phyloP scores from a whole-genome alignment of 768 basidiomycete species.

The Lepiota brunneoincarnata region DNA sequence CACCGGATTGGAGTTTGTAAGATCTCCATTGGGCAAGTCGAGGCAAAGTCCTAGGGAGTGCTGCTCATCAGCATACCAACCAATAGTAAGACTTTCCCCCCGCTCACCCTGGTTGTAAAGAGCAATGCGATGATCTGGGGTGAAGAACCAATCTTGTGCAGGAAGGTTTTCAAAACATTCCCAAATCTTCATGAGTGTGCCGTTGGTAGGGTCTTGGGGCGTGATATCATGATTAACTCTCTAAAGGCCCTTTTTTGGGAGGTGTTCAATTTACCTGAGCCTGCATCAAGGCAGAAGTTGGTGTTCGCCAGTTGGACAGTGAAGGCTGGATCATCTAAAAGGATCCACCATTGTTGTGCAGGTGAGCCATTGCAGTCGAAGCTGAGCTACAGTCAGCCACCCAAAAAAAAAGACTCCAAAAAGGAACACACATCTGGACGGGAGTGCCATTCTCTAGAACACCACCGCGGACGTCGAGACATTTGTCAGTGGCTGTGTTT shows the following conservation, averaged over 20 bases:
- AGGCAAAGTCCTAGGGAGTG: constrained; percentile 17
- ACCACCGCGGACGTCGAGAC: constrained; percentile 20
- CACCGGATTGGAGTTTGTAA: constrained; percentile 17
- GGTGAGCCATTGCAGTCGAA: constrained; percentile 25
- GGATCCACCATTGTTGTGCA: constrained; percentile 25
- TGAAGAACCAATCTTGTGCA: constrained; percentile 18
- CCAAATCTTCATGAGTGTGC: constrained; percentile 20
- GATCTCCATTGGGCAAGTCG: constrained; percentile 18
- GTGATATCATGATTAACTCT: background rate
- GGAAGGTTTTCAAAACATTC: constrained; percentile 18
- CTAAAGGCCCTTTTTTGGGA: background rate
- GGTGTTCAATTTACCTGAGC: constrained; percentile 16
- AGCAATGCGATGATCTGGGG: constrained; percentile 10
- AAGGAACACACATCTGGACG: constrained; percentile 21
- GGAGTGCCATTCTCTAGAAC: constrained; percentile 19
- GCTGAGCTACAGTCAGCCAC: constrained; percentile 9
- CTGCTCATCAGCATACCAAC: too few species aligned
- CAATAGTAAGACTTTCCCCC: too few species aligned
- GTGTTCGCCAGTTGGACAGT: constrained; percentile 21
- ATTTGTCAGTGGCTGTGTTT: constrained; percentile 21
- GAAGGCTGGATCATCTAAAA: constrained; percentile 4
- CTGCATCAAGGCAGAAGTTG: constrained; percentile 26
- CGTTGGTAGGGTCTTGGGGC: constrained; percentile 11
- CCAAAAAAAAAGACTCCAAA: background rate
- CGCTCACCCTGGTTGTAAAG: constrained; percentile 5